Conservation (phyloP, 495 filamentous ascomycete genomes). For the Aspergillus cristatus region DNA sequence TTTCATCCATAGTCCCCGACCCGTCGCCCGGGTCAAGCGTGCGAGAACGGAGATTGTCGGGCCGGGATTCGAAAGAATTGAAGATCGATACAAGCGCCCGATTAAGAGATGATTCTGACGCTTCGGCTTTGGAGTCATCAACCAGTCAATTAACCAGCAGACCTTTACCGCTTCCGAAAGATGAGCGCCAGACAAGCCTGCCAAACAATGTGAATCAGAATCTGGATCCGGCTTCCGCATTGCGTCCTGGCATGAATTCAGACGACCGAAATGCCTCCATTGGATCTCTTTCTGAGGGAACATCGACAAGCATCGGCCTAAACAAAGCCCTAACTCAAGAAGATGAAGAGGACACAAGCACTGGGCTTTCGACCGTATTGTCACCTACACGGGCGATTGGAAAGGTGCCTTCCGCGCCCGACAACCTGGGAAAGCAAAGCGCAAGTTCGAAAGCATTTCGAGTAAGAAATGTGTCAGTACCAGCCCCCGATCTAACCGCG, state of each 20-base stretch:
- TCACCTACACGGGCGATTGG: constrained; percentile 39
- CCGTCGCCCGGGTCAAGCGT: constrained; percentile 39
- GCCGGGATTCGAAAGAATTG: constrained; percentile 65
- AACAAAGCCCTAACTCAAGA: constrained; percentile 35
- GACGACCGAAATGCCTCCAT: constrained; percentile 25
- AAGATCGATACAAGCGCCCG: constrained; percentile 76
- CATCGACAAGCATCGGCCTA: constrained; percentile 20
- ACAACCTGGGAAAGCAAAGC: constrained; percentile 62
- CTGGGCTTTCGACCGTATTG: constrained; percentile 27
- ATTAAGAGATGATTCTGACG: constrained; percentile 29
- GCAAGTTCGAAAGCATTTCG: constrained; percentile 66
- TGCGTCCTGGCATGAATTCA: constrained; percentile 13
- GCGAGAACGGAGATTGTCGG: constrained; percentile 71
- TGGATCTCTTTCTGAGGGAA: constrained; percentile 21
- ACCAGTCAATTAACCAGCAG: constrained; percentile 11
- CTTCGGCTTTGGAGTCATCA: constrained; percentile 34
- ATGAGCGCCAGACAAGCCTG: constrained; percentile 16
- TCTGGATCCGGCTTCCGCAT: constrained; percentile 12
- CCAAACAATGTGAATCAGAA: constrained; percentile 10
- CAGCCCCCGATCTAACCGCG: constrained; percentile 58
- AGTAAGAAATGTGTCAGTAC: constrained; percentile 65
- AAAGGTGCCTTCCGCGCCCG: constrained; percentile 44
- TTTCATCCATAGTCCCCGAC: constrained; percentile 1
- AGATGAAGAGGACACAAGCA: constrained; percentile 18
- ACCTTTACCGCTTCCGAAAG: constrained; percentile 24